Base-by-base conservation (phyloP, 140 eudicot species). In the Senecio squalidus region DNA sequence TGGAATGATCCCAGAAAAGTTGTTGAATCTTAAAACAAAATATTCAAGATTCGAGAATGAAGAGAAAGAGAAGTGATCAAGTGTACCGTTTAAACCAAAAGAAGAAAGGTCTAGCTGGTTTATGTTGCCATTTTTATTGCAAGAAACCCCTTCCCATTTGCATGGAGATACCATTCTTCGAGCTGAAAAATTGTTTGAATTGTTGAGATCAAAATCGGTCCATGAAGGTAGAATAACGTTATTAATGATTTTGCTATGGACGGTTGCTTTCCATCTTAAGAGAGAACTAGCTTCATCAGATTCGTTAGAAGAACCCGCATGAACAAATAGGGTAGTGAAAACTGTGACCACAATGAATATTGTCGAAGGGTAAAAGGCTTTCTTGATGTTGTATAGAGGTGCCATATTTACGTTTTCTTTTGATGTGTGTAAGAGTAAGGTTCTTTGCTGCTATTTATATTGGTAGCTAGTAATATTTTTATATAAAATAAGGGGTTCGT, bases 221-320 rank as follows among this genome's bases (percentile, higher is more conserved):
- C 55, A 49, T 23, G 55, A 51, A 24, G 67, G 21, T 29, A 47
- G 44, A 31, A 56, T 18, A 27, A 5, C 18, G 22, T 40, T 44
- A 3, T 54, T 53, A n/a, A 31, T 49, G 11, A n/a, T n/a, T 23
- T 49, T 29, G 55, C 7, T 23, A 23, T 9, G 31, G 55, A 68
- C 58, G 14, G 31, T 62, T 22, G 49, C 31, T 48, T 62, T 62
- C 69, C 69, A 62, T 47, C 20, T 62, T 4, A 62, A 47, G 46
- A 62, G 59, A 48, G 69, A n/a, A n/a, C n/a, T n/a, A n/a, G n/a
- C n/a, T n/a, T n/a, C 58, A 27, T 18, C 20, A 46, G n/a, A 58
- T 62, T 62, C 38, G 6, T 16, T 13, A 14, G 31, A 8, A 18
- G 55, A 24, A 49, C 31, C n/a, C 3, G 27, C 18, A 5, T 18